phyloP scores from a whole-genome alignment of 2,329 filamentous ascomycete genomes.

The Pseudonectria foliicola region DNA sequence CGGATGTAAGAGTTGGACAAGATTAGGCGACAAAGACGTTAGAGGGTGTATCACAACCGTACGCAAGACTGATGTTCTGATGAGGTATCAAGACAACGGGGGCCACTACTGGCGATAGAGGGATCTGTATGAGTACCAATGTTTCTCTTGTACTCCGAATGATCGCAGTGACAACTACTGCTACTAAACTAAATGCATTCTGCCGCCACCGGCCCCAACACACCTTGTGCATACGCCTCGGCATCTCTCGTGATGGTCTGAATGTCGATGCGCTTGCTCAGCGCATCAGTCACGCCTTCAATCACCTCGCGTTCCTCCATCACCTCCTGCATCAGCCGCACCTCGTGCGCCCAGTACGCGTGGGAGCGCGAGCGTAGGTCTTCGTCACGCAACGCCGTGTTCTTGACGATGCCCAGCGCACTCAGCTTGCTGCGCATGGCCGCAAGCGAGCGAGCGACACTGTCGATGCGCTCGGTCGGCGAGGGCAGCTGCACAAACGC shows the following conservation, averaged over 20 bases:
- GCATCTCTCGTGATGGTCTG: slow-evolving; percentile 54
- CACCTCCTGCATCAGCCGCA: slow-evolving; percentile 60
- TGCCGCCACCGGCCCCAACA: slow-evolving; percentile 23
- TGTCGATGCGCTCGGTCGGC: slow-evolving; percentile 60
- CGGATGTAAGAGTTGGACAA: slow-evolving; percentile 2
- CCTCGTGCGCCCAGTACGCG: slow-evolving; percentile 77
- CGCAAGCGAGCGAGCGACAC: slow-evolving; percentile 48
- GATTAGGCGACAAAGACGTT: not conserved
- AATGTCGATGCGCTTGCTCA: slow-evolving; percentile 59
- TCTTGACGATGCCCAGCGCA: slow-evolving; percentile 68
- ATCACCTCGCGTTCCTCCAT: slow-evolving; percentile 75
- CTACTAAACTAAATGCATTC: slow-evolving; percentile 12
- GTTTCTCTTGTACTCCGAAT: slow-evolving; percentile 1
- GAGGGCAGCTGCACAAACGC: slow-evolving; percentile 60
- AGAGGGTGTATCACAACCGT: too few relatives aligned
- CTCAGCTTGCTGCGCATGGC: slow-evolving; percentile 59
- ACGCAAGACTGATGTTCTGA: too few relatives aligned
- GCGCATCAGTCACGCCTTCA: slow-evolving; percentile 60
- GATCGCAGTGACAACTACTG: slow-evolving; percentile 2
- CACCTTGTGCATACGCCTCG: slow-evolving; percentile 48
- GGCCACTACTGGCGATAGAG: too few relatives aligned
- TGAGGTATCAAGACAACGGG: too few relatives aligned
- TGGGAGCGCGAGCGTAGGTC: slow-evolving; percentile 58
- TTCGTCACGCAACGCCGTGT: slow-evolving; percentile 69
- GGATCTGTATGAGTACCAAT: too few relatives aligned